Evolutionary conservation across 345 rosid species (phyloP).

Genomic region (Schrenkiella parvula): DNA sequence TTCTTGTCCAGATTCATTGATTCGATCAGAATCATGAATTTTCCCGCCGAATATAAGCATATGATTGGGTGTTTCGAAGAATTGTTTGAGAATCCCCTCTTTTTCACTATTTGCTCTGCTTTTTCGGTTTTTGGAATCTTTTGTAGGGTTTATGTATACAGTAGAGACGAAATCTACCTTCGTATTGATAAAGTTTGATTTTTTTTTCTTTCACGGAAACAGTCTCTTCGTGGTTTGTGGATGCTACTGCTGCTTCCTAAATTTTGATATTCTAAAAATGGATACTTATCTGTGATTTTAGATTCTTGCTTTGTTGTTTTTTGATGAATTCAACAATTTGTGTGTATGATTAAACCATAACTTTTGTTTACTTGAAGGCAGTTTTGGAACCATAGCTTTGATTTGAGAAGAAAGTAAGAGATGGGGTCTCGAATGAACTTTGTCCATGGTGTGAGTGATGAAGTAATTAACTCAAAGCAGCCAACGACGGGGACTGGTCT

Average conservation of each 20-base stretch:
- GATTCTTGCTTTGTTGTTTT: background rate
- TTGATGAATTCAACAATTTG: background rate
- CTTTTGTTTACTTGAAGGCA: background rate
- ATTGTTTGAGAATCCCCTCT: background rate
- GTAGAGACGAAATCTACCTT: background rate
- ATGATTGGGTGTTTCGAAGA: slow-evolving; percentile 18
- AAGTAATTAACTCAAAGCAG: slow-evolving; percentile 32
- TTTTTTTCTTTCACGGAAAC: background rate
- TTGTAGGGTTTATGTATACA: background rate
- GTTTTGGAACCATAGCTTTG: slow-evolving; percentile 3
- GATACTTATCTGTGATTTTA: background rate
- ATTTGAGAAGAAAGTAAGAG: slow-evolving; percentile 5
- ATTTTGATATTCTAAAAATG: background rate
- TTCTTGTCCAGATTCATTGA: slow-evolving; percentile 19
- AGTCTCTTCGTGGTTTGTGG: background rate
- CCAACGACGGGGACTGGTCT: slow-evolving; percentile 35
- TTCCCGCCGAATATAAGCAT: slow-evolving; percentile 18
- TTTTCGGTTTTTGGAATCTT: background rate
- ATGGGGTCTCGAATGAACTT: slow-evolving; percentile 44
- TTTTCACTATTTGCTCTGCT: slow-evolving; percentile 1
- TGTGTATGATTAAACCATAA: background rate
- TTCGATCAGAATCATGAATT: slow-evolving; percentile 15
- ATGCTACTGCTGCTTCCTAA: background rate
- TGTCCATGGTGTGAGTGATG: slow-evolving; percentile 42
- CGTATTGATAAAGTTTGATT: background rate